These are phyloP conservation scores for Ceratocystis eucalypticola DNA, from an alignment of 2,329 filamentous ascomycete genomes.

Conservation along the genomic window DNA sequence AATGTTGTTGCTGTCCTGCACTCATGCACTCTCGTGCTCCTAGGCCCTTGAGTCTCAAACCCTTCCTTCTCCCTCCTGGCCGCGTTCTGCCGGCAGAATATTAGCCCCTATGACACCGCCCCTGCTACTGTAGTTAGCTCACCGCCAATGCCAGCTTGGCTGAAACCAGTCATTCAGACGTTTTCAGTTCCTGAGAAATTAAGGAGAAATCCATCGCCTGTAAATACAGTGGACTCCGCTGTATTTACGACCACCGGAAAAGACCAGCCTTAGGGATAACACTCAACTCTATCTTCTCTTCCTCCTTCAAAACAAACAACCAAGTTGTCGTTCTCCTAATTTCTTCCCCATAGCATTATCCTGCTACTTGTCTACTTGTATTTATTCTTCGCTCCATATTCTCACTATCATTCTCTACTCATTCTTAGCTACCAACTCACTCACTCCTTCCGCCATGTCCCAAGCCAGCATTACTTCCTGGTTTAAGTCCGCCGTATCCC, in stretches of 20 bases:
- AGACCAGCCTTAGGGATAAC: no score
- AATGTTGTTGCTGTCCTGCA: neutral
- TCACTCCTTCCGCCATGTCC: constrained; percentile 26
- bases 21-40: neutral
- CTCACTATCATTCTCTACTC: neutral
- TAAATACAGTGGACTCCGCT: neutral
- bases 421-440: neutral
- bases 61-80: neutral
- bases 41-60: neutral
- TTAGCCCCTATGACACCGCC: neutral
- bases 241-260: neutral
- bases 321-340: neutral
- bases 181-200: neutral
- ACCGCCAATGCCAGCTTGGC: neutral
- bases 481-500: constrained; percentile 34
- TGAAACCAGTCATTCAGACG: neutral
- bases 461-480: constrained; percentile 51
- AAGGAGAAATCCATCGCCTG: neutral
- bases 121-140: neutral
- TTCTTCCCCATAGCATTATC: neutral
- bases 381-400: neutral
- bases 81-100: neutral
- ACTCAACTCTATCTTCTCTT: neutral
- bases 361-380: neutral
- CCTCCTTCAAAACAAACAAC: neutral